Percentiles rank a stretch among this genome's conserved stretches.
These are phyloP conservation scores for Fusarium fracticaudum DNA, from an alignment of 2,329 filamentous ascomycete species.

Conservation along the genomic window DNA sequence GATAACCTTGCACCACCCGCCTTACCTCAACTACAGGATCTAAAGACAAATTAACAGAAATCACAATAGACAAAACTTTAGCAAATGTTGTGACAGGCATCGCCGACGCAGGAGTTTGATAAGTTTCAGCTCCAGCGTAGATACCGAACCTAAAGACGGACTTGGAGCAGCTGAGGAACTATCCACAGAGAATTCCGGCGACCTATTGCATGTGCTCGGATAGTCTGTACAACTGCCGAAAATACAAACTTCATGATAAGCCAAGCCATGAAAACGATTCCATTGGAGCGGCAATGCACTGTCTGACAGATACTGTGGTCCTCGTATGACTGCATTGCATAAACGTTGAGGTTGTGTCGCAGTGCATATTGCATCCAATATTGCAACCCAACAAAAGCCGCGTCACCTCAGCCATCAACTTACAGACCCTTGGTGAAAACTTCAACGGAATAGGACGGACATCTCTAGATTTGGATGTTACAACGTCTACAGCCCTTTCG, in stretches of 20 bases:
- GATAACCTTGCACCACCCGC: too few species aligned
- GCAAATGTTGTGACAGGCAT: neutral
- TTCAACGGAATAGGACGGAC: rapidly evolving
- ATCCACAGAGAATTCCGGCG: neutral
- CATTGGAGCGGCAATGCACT: neutral
- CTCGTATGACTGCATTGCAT: neutral
- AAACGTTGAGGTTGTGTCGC: neutral
- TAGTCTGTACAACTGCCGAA: neutral
- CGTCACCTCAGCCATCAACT: neutral
- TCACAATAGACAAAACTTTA: neutral
- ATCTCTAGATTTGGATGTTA: too few species aligned
- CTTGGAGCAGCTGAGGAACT: neutral
- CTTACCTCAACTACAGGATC: neutral
- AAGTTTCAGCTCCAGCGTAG: too few species aligned
- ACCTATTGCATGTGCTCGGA: neutral
- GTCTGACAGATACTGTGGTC: neutral
- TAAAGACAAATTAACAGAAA: neutral
- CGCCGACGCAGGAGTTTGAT: neutral
- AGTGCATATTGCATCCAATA: neutral
- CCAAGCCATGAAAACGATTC: rapidly evolving
- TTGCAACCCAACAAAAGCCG: neutral
- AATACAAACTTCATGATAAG: neutral
- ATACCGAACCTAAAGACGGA: neutral
- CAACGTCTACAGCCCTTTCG: neutral
- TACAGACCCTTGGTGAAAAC: rapidly evolving